Evolutionary conservation across 805 yeast species (phyloP).

Genomic region (Hanseniaspora hatyaiensis): DNA sequence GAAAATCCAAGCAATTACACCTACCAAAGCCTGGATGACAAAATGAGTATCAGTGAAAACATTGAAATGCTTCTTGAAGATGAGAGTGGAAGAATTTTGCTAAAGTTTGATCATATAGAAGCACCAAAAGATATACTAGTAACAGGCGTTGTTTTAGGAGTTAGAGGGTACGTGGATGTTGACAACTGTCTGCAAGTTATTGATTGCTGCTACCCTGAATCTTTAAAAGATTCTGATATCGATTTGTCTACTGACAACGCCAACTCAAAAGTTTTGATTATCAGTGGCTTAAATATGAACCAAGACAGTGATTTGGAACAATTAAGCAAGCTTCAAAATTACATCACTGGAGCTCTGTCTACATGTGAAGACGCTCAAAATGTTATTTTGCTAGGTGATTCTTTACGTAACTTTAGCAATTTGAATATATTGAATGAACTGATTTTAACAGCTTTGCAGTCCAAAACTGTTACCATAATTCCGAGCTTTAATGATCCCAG

Average conservation of each 20-base stretch:
- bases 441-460: constrained; percentile 42
- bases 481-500: constrained; percentile 83
- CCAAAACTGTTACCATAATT: constrained; percentile 62
- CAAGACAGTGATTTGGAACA: constrained; percentile 35
- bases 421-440: constrained; percentile 49
- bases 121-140: constrained; percentile 51
- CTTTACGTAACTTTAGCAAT: constrained; percentile 38
- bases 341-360: constrained; percentile 58
- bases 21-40: background rate
- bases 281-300: constrained; percentile 62
- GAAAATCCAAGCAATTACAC: constrained; percentile 35
- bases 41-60: constrained; percentile 36
- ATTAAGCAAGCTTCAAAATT: constrained; percentile 54
- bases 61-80: constrained; percentile 74
- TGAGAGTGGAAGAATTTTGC: constrained; percentile 74
- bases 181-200: constrained; percentile 77
- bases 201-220: constrained; percentile 63
- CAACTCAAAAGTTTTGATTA: constrained; percentile 53
- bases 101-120: constrained; percentile 51
- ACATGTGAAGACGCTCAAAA: constrained; percentile 61
- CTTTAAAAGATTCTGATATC: constrained; percentile 31
- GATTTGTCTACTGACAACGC: too few species aligned
- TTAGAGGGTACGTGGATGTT: constrained; percentile 71
- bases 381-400: constrained; percentile 19
- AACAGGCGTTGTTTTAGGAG: constrained; percentile 81